Evolutionary conservation across 352 stramenopile genomes (phyloP).

Genomic region (Sclerospora graminicola): DNA sequence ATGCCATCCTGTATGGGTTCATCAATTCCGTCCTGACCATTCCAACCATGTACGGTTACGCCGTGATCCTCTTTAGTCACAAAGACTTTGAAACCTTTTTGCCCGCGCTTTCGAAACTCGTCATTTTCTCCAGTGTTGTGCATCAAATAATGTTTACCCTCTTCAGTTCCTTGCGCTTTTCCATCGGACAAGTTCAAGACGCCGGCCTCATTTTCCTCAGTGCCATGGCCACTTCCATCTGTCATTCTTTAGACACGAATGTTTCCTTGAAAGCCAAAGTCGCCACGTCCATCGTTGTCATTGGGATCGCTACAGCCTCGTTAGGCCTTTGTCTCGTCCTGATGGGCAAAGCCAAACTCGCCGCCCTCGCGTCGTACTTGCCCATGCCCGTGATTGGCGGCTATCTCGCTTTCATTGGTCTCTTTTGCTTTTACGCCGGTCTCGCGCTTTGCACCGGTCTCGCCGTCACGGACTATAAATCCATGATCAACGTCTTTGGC

Average conservation of each 20-base stretch:
- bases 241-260: slow-evolving; percentile 53
- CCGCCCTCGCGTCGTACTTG: slow-evolving; percentile 92
- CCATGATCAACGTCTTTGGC: slow-evolving; percentile 55
- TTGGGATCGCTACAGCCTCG: slow-evolving; percentile 85
- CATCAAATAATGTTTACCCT: slow-evolving; percentile 88
- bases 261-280: slow-evolving; percentile 72
- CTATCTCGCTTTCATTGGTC: slow-evolving; percentile 96
- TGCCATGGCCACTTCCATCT: slow-evolving; percentile 89
- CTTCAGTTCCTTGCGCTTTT: slow-evolving; percentile 91
- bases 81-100: slow-evolving; percentile 83
- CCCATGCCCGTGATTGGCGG: slow-evolving; percentile 95
- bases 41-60: slow-evolving; percentile 92
- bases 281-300: slow-evolving; percentile 89
- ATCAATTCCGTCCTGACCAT: slow-evolving; percentile 94
- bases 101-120: slow-evolving; percentile 92
- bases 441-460: slow-evolving; percentile 86
- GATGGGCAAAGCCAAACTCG: slow-evolving; percentile 90
- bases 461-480: slow-evolving; percentile 82
- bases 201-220: slow-evolving; percentile 97
- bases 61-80: slow-evolving; percentile 92
- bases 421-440: slow-evolving; percentile 92
- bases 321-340: slow-evolving; percentile 91
- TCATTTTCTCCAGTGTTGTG: slow-evolving; percentile 92
- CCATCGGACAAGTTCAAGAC: slow-evolving; percentile 97
- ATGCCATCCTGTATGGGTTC: slow-evolving; percentile 79